Base-by-base conservation (phyloP, 495 filamentous ascomycete species). In the Parachaetomium inaequale region DNA sequence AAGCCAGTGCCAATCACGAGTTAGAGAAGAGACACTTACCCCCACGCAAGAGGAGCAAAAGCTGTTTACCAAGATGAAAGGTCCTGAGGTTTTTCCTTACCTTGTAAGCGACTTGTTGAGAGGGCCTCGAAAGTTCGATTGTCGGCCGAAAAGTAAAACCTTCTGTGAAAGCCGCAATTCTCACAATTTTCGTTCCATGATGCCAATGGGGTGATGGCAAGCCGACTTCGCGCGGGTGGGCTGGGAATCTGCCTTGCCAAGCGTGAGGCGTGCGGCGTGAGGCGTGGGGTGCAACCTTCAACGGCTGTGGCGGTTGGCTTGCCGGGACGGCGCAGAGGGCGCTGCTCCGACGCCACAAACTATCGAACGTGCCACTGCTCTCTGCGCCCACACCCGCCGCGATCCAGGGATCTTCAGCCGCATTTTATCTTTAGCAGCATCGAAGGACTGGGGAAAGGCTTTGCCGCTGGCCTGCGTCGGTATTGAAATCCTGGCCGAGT, bases 181-280 rank as follows among this genome's bases (percentile, higher is more conserved):
- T 40, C 23, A 1, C 3, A 17, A 15, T 21, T 57, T 5, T 38
- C 40, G 17, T 29, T 31, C 15, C 31, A 46, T 5, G 42, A 25
- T 34, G 42, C n/a, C 17, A 25, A 28, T 57, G 23, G 38, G 26
- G 21, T 57, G 23, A 19, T 55, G 10, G 49, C 11, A 19, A 14
- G 28, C n/a, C 55, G 40, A 46, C 1, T 46, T 21, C n/a, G 19
- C 0, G 4, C 42, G 19, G 42, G n/a, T 19, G 51, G 43, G 38
- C 15, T n/a, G 25, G n/a, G 42, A 56, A 46, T 67, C 58, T 68
- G 63, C 63, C 60, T 63, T 65, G 66, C 66, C 66, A 68, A 67
- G 65, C 5, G 11, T 42, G 29, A 32, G 45, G 54, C 28, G 38
- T n/a, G n/a, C 12, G 23, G 51, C 53, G 36, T 19, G 21, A 32